phyloP scores from a whole-genome alignment of 371 early-diverging fungal species.

The Capniomyces stellatus region DNA sequence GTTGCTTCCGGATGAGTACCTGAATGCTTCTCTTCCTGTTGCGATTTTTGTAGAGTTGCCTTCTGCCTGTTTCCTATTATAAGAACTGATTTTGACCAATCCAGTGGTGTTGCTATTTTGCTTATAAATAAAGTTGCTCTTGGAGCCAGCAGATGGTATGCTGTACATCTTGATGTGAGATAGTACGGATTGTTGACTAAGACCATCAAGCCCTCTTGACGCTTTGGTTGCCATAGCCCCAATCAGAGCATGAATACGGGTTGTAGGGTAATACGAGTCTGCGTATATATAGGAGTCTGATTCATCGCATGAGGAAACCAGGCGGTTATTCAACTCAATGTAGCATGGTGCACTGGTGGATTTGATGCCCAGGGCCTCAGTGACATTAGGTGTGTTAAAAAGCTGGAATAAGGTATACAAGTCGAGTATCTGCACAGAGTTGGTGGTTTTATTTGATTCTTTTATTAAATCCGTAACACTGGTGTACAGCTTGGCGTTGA shows the following conservation, averaged over 20 bases:
- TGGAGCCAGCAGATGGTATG: not conserved
- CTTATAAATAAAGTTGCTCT: not conserved
- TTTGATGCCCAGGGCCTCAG: not conserved
- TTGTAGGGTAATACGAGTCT: conserved; percentile 2
- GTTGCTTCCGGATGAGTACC: too few species aligned
- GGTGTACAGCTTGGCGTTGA: not conserved
- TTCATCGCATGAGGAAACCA: conserved; percentile 3
- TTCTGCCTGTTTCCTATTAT: not conserved
- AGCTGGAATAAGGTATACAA: not conserved
- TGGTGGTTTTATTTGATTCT: not conserved
- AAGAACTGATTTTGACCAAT: not conserved
- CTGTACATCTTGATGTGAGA: not conserved
- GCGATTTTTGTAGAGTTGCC: not conserved
- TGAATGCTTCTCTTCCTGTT: too few species aligned
- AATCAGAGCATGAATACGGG: not conserved
- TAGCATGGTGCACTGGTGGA: not conserved
- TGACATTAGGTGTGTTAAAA: too few species aligned
- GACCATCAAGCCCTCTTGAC: not conserved
- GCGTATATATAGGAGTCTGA: not conserved
- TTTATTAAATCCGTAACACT: not conserved
- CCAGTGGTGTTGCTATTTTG: not conserved
- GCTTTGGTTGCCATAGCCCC: not conserved
- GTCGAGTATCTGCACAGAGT: not conserved
- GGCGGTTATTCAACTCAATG: not conserved
- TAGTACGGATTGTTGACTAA: too few species aligned